Evolutionary conservation across 169 alveolate genomes (phyloP), one percentile per base, ranked within the genome.

Genomic region (Plasmodium inui): DNA sequence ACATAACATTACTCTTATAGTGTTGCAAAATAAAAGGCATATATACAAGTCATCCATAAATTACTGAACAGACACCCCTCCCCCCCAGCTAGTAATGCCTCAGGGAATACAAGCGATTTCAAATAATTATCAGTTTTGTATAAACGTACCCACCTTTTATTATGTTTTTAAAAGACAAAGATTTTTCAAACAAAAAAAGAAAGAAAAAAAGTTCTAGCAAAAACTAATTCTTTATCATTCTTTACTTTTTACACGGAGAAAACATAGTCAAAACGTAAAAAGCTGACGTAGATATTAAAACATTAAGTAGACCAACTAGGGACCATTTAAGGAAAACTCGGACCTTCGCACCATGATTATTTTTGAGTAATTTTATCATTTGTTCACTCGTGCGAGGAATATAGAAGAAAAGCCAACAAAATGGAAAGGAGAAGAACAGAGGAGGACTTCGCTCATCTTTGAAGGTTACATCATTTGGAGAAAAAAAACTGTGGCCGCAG

Each of bases 201-300:
- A 72, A 84, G 84, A 72, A 73, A 32, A 73, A 46, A 84, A 73
- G 83, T 73, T 22, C 93, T 84, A 72, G 82, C 93, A 84, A 7
- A 17, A 46, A 84, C 46, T 41, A 73, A 84, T 17, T 14, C 22
- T 28, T 19, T 73, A 83, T 76, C 14, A 1, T 32, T 12, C 61
- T 82, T 22, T 37, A 71, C 71, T 83, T 19, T 71, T 70, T 71
- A 7, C 53, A 76, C 14, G 57, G 57, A 44, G 57, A 44, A 37
- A 76, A 76, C 30, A 76, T 14, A 76, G 61, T 44, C 83, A 28
- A 19, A 26, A 80, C 70, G 8, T 34, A 80, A 80, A 80, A 80
- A n/a, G 39, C 76, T 26, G 37, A 80, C 17, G 37, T 26, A 41
- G 39, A 80, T 41, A 80, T 41, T 26, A 46, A 50, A 22, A 80